A percentile compares a stretch with the other conserved stretches of the same genome.
Conservation (phyloP, 805 yeast species). For the Metahyphopichia silvanorum region DNA sequence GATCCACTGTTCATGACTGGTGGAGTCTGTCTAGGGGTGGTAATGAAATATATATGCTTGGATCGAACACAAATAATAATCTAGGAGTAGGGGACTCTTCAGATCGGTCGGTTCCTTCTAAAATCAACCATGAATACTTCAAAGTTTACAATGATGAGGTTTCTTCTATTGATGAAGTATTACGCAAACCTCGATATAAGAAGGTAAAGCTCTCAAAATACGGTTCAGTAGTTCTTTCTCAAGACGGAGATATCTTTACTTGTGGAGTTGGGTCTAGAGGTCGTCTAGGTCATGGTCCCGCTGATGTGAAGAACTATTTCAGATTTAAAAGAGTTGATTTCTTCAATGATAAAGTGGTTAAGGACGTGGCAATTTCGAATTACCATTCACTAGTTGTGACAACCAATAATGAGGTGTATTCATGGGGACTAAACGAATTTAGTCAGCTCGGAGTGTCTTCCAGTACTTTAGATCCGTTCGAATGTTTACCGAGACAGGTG, state of each 20-base stretch:
- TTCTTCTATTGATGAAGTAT: slow-evolving; percentile 8
- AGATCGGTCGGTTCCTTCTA: slow-evolving; percentile 41
- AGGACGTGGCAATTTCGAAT: slow-evolving; percentile 50
- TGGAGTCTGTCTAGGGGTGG: slow-evolving; percentile 51
- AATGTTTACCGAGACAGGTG: slow-evolving; percentile 38
- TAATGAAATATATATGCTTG: slow-evolving; percentile 56
- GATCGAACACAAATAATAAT: slow-evolving; percentile 59
- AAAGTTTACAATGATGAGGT: slow-evolving; percentile 7
- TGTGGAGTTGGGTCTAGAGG: slow-evolving; percentile 74
- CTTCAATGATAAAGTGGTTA: slow-evolving; percentile 26
- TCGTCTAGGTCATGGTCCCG: slow-evolving; percentile 56
- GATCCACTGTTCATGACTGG: slow-evolving; percentile 23
- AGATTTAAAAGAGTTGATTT: slow-evolving; percentile 41
- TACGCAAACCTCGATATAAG: slow-evolving; percentile 41
- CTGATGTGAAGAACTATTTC: slow-evolving; percentile 36
- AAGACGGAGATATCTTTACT: slow-evolving; percentile 51
- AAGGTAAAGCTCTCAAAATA: slow-evolving; percentile 56
- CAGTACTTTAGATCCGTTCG: slow-evolving; percentile 25
- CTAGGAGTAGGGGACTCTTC: slow-evolving; percentile 65
- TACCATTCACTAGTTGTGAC: slow-evolving; percentile 67
- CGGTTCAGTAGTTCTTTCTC: slow-evolving; percentile 61
- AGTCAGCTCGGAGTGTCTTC: slow-evolving; percentile 59
- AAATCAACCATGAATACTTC: slow-evolving; percentile 28
- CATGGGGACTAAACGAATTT: slow-evolving; percentile 77
- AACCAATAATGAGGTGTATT: slow-evolving; percentile 48